Percentiles rank a stretch among this genome's conserved stretches.
phyloP scores from a whole-genome alignment of 2,329 filamentous ascomycete species.

The Lojkania enalia region DNA sequence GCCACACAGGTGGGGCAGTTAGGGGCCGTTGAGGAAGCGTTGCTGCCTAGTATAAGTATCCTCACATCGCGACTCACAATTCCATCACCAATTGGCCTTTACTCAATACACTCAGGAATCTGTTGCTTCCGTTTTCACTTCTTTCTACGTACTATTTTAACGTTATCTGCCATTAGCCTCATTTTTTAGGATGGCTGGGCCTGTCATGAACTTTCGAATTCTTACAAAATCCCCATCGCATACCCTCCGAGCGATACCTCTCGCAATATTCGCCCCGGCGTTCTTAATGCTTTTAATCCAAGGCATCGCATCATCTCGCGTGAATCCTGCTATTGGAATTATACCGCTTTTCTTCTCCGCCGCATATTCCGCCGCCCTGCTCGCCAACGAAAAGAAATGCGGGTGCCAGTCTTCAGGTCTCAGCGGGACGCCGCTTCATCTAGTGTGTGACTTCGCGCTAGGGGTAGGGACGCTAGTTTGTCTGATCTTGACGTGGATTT shows the following conservation, averaged over 20 bases:
- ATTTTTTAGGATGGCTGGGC: too few species aligned
- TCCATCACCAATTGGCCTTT: too few species aligned
- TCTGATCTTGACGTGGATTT: conserved; percentile 29
- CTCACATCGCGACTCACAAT: too few species aligned
- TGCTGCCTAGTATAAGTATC: too few species aligned
- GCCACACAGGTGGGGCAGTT: too few species aligned
- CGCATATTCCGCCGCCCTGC: conserved; percentile 22
- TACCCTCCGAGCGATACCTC: conserved; percentile 27
- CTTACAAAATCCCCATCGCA: conserved; percentile 27
- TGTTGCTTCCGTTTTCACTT: too few species aligned
- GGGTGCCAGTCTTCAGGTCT: conserved; percentile 28
- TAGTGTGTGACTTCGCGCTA: conserved; percentile 26
- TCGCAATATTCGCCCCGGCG: conserved; percentile 27
- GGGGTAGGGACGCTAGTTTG: conserved; percentile 25
- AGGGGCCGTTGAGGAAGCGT: too few species aligned
- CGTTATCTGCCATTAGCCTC: too few species aligned
- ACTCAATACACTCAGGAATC: too few species aligned
- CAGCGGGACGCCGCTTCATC: conserved; percentile 30
- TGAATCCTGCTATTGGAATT: conserved; percentile 35
- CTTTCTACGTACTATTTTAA: too few species aligned
- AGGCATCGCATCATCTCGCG: conserved; percentile 21
- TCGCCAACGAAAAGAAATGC: conserved; percentile 31
- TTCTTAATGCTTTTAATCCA: conserved; percentile 34
- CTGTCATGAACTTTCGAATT: conserved; percentile 28
- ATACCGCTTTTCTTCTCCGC: conserved; percentile 34